These are phyloP conservation scores for Euphrasia arctica DNA, from an alignment of 305 asterid genomes.

Conservation along the genomic window DNA sequence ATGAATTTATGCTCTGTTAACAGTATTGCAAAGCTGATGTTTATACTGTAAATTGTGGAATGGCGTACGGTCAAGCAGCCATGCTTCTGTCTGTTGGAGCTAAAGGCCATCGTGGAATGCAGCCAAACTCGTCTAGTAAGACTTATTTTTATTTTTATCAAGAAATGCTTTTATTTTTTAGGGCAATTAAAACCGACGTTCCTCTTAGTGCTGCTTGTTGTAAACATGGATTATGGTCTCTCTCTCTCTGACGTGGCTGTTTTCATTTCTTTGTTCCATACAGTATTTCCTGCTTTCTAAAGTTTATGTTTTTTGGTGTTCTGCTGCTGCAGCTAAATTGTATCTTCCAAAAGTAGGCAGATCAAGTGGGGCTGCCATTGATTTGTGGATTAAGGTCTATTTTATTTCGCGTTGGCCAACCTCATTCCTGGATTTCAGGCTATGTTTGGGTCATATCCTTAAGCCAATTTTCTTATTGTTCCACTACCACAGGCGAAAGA, in stretches of 20 bases:
- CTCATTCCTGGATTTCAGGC: not conserved
- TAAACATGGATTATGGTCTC: not conserved
- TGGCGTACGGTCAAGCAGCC: conserved; percentile 98
- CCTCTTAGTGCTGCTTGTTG: conserved; percentile 4
- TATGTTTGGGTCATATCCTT: conserved; percentile 2
- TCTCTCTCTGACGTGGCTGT: not conserved
- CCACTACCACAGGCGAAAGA: conserved; percentile 61
- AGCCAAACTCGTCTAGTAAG: conserved; percentile 82
- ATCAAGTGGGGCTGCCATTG: conserved; percentile 74
- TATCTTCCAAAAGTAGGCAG: conserved; percentile 75
- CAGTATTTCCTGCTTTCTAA: not conserved
- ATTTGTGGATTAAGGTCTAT: conserved; percentile 90
- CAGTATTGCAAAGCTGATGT: conserved; percentile 80
- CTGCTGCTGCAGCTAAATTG: conserved; percentile 60
- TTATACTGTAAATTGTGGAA: conserved; percentile 77
- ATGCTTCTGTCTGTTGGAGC: conserved; percentile 87
- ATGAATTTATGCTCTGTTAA: conserved; percentile 15
- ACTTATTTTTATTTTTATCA: conserved; percentile 18
- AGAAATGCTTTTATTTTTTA: not conserved
- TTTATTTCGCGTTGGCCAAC: no score
- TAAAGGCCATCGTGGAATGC: conserved; percentile 77
- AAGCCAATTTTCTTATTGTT: not conserved
- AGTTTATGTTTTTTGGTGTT: not conserved
- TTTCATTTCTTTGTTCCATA: no score
- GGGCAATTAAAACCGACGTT: conserved; percentile 4